A percentile compares a stretch with the other conserved stretches of the same genome.
Conservation (phyloP, 140 eudicot species). For the Anethum foeniculum region DNA sequence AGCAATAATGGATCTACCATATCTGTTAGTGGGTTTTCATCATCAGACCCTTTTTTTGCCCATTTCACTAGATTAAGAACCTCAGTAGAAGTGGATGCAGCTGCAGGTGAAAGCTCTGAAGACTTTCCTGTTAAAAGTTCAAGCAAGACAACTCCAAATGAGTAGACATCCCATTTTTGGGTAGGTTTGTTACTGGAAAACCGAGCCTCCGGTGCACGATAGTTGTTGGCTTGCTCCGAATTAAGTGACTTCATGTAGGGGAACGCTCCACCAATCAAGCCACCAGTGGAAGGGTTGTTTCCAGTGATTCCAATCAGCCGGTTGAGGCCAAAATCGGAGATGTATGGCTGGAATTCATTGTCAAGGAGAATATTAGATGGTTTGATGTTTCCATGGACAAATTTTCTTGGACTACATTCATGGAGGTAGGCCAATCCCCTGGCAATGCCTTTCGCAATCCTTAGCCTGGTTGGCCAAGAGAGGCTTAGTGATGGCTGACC, state of each 20-base stretch:
- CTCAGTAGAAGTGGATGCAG: constrained; percentile 72
- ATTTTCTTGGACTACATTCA: constrained; percentile 96
- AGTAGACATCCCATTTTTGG: constrained; percentile 95
- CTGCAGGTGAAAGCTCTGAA: constrained; percentile 63
- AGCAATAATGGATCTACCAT: constrained; percentile 89
- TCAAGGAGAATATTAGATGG: constrained; percentile 94
- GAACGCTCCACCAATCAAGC: constrained; percentile 81
- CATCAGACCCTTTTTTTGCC: constrained; percentile 85
- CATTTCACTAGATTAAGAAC: constrained; percentile 67
- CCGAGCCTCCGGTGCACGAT: constrained; percentile 85
- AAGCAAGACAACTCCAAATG: constrained; percentile 84
- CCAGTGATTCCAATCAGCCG: constrained; percentile 74
- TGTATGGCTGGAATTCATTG: constrained; percentile 55
- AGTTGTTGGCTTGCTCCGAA: constrained; percentile 46
- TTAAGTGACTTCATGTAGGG: constrained; percentile 62
- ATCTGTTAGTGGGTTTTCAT: constrained; percentile 75
- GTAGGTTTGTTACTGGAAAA: constrained; percentile 48
- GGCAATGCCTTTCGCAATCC: constrained; percentile 76
- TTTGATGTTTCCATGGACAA: constrained; percentile 88
- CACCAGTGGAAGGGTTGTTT: constrained; percentile 84
- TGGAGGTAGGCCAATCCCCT: constrained; percentile 92
- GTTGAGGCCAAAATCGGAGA: constrained; percentile 88
- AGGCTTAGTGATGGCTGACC: constrained; percentile 52
- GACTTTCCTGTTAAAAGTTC: constrained; percentile 84
- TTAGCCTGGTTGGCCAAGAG: constrained; percentile 69